Conservation (phyloP, 176 grass and related monocot species). For the Aegilops bicornis region DNA sequence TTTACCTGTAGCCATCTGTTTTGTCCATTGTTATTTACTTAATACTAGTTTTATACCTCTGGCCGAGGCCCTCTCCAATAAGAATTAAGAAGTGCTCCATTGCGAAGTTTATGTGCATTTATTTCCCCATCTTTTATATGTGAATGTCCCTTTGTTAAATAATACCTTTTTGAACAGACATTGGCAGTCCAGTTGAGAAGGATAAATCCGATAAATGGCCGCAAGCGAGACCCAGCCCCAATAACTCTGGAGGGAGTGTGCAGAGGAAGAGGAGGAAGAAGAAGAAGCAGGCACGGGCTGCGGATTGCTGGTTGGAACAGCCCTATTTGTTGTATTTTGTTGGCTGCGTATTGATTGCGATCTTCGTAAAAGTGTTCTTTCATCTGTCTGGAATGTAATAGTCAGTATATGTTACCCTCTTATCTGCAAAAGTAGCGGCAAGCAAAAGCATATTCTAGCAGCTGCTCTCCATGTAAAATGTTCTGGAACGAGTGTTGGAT, state of each 20-base stretch:
- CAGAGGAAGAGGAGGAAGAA: no score
- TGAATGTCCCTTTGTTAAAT: neutral
- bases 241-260: no score
- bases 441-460: no score
- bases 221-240: no score
- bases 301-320: neutral
- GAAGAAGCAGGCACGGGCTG: no score
- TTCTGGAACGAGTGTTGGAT: no score
- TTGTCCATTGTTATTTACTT: neutral
- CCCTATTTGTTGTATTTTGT: neutral
- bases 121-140: neutral
- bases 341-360: neutral
- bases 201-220: neutral
- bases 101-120: neutral
- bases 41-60: no score
- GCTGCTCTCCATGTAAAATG: no score
- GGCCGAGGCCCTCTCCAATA: no score
- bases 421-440: neutral
- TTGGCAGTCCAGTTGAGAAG: neutral
- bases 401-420: neutral
- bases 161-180: neutral
- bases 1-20: no score
- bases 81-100: neutral
- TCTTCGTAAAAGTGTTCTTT: neutral
- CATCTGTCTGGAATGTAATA: neutral